Conservation (phyloP, 345 rosid genomes). For the Gynandropsis gynandra region DNA sequence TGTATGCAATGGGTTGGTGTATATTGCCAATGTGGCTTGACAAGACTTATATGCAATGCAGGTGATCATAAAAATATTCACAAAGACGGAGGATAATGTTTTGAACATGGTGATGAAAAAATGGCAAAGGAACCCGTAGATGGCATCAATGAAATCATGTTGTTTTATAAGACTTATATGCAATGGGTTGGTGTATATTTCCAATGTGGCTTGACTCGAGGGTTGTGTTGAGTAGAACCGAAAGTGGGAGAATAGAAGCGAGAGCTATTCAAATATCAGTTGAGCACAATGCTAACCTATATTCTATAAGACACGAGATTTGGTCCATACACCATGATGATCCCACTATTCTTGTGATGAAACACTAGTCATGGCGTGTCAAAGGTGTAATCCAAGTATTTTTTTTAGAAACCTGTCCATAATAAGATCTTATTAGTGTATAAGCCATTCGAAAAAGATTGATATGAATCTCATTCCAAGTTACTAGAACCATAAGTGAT, state of each 20-base stretch:
- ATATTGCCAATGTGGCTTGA: slow-evolving; percentile 69
- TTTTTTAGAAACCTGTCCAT: slow-evolving; percentile 1
- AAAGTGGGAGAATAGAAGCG: slow-evolving; percentile 31
- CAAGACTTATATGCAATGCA: too few relatives aligned
- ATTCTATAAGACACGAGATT: slow-evolving; percentile 59
- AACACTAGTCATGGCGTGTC: slow-evolving; percentile 71
- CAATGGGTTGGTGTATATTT: slow-evolving; percentile 54
- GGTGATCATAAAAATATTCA: too few relatives aligned
- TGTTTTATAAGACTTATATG: slow-evolving; percentile 61
- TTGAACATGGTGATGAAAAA: slow-evolving; percentile 49
- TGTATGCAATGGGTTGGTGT: slow-evolving; percentile 55
- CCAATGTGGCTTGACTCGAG: slow-evolving; percentile 78
- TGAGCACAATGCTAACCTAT: slow-evolving; percentile 69
- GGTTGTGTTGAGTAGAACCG: slow-evolving; percentile 54
- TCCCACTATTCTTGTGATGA: slow-evolving; percentile 49
- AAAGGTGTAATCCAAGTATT: slow-evolving; percentile 80
- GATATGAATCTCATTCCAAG: slow-evolving; percentile 30
- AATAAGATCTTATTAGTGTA: neutral
- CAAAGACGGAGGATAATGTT: too few relatives aligned
- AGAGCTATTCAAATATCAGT: slow-evolving; percentile 54
- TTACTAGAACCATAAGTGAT: slow-evolving; percentile 80
- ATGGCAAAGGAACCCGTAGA: slow-evolving; percentile 51
- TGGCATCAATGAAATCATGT: slow-evolving; percentile 80
- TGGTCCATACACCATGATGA: slow-evolving; percentile 57
- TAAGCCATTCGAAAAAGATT: slow-evolving; percentile 8